Conservation (phyloP, 495 filamentous ascomycete genomes). For the Penicillium maclennaniae region DNA sequence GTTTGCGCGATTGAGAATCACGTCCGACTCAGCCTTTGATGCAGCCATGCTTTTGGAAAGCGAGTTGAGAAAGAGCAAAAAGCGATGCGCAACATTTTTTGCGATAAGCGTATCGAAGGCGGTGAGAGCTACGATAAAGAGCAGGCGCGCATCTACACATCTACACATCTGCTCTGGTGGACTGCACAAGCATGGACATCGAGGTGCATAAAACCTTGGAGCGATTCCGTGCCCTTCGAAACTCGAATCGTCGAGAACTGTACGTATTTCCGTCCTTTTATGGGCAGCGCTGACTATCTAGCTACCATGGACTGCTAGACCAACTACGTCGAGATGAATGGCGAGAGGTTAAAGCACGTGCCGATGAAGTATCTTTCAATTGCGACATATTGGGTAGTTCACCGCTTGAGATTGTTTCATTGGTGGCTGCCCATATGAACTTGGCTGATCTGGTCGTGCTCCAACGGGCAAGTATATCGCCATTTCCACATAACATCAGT, state of each 20-base stretch:
- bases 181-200: not conserved
- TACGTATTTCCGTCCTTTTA: not conserved
- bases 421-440: slow-evolving; percentile 21
- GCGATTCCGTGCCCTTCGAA: not conserved
- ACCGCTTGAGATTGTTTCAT: slow-evolving; percentile 30
- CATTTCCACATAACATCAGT: not conserved
- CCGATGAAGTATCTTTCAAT: slow-evolving; percentile 20
- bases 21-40: slow-evolving; percentile 40
- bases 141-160: not conserved
- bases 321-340: slow-evolving; percentile 30
- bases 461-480: slow-evolving; percentile 21
- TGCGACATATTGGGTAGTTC: slow-evolving; percentile 33
- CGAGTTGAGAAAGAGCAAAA: not conserved
- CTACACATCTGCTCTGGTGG: not conserved
- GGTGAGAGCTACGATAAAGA: slow-evolving; percentile 9
- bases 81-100: slow-evolving; percentile 12
- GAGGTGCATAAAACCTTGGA: not conserved
- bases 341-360: slow-evolving; percentile 27
- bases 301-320: slow-evolving; percentile 27
- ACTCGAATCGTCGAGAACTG: not conserved
- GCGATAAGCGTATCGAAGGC: slow-evolving; percentile 14
- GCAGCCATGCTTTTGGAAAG: slow-evolving; percentile 26
- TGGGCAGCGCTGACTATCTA: slow-evolving; percentile 5
- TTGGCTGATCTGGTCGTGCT: slow-evolving; percentile 25
- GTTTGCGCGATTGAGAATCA: slow-evolving; percentile 49